A percentile compares a stretch with the other conserved stretches of the same genome.
phyloP scores from a whole-genome alignment of 1,139 yeast species.

The Debaryomyces singareniensis region DNA sequence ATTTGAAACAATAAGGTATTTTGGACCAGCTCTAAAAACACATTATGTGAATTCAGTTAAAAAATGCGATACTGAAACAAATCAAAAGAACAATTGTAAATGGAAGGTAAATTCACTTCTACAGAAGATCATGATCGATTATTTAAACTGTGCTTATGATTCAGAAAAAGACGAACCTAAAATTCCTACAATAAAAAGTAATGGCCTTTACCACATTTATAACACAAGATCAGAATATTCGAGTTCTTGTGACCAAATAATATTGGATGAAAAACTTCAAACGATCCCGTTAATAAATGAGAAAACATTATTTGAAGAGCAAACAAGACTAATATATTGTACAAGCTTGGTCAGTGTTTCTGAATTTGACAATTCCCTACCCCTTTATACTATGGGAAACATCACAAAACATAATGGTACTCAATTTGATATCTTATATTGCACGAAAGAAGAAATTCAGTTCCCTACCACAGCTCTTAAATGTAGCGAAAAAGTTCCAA shows the following conservation, averaged over 20 bases:
- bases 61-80: background rate
- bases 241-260: background rate
- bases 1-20: background rate
- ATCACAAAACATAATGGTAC: background rate
- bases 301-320: constrained; percentile 2
- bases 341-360: background rate
- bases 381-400: background rate
- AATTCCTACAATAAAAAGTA: constrained; percentile 1
- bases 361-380: background rate
- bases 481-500: background rate
- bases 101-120: no score
- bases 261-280: constrained; percentile 2
- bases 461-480: background rate
- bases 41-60: background rate
- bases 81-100: no score
- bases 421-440: background rate
- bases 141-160: background rate
- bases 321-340: constrained; percentile 2
- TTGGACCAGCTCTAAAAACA: background rate
- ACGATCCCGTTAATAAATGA: constrained; percentile 3
- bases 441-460: no score
- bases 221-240: constrained; percentile 1
- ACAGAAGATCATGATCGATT: background rate
- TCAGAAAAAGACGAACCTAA: background rate
- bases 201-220: background rate